A percentile compares a stretch with the other conserved stretches of the same genome.
Conservation (phyloP, 2,329 filamentous ascomycete species). For the Alternaria conjuncta region DNA sequence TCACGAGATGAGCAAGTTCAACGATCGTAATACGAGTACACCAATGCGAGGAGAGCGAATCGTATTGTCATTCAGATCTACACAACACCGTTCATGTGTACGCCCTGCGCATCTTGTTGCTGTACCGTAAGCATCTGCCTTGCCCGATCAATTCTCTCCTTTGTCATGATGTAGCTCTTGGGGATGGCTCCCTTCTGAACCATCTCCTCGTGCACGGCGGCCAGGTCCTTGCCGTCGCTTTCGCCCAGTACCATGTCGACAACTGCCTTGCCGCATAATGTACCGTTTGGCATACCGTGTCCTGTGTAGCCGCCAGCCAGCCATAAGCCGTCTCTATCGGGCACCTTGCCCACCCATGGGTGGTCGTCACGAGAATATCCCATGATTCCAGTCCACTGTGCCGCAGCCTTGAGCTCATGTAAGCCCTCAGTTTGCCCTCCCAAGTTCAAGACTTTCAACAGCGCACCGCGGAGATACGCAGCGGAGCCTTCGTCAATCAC, state of each 20-base stretch:
- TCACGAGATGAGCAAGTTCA: background rate
- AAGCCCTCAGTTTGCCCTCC: conserved; percentile 46
- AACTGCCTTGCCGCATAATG: conserved; percentile 68
- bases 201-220: conserved; percentile 36
- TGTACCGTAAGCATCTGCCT: conserved; percentile 42
- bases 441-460: conserved; percentile 47
- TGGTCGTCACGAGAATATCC: conserved; percentile 68
- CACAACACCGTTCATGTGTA: conserved; percentile 36
- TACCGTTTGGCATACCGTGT: conserved; percentile 79
- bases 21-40: background rate
- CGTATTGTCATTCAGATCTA: conserved; percentile 5
- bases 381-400: conserved; percentile 81
- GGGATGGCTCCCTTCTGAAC: conserved; percentile 46
- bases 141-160: conserved; percentile 43
- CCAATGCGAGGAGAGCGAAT: background rate
- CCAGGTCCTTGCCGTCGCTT: conserved; percentile 42
- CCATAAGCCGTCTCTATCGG: conserved; percentile 64
- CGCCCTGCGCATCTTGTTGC: conserved; percentile 39
- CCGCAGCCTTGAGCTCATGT: conserved; percentile 55
- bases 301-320: conserved; percentile 71
- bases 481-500: conserved; percentile 63
- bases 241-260: conserved; percentile 63
- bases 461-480: conserved; percentile 59
- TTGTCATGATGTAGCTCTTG: conserved; percentile 46
- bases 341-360: conserved; percentile 76